phyloP scores from a whole-genome alignment of 2,329 filamentous ascomycete species.

The Fusarium transvaalense region DNA sequence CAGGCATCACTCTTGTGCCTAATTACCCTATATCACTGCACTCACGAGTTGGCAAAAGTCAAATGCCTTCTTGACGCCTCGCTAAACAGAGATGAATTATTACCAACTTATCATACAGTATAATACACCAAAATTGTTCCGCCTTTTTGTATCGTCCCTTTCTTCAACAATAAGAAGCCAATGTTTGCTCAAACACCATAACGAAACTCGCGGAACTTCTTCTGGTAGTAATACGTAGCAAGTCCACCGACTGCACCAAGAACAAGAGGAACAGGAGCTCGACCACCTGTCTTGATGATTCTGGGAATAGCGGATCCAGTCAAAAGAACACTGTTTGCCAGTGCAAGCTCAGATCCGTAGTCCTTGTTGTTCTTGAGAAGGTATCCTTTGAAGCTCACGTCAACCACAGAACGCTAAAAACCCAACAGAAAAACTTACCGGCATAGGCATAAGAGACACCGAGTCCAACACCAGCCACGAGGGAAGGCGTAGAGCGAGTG shows the following conservation, averaged over 20 bases:
- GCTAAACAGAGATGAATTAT: neutral
- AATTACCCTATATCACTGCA: neutral
- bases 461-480: conserved; percentile 45
- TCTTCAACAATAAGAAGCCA: accelerated
- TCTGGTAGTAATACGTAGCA: conserved; percentile 58
- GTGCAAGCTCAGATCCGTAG: conserved; percentile 57
- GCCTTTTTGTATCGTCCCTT: too few species aligned
- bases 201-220: conserved; percentile 57
- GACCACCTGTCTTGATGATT: conserved; percentile 55
- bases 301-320: conserved; percentile 55
- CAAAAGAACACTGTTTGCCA: conserved; percentile 56
- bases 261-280: conserved; percentile 54
- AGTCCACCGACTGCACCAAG: conserved; percentile 52
- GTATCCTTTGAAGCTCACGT: conserved; percentile 50
- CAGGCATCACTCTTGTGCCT: too few species aligned
- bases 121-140: neutral
- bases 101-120: neutral
- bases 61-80: neutral
- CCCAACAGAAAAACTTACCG: conserved; percentile 11
- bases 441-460: conserved; percentile 46
- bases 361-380: conserved; percentile 58
- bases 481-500: conserved; percentile 46
- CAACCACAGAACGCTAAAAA: neutral
- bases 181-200: conserved; percentile 52
- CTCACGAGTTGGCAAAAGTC: too few species aligned